Evolutionary conservation across 371 early-diverging fungal genomes (phyloP).

Genomic region (Massospora cicadina): DNA sequence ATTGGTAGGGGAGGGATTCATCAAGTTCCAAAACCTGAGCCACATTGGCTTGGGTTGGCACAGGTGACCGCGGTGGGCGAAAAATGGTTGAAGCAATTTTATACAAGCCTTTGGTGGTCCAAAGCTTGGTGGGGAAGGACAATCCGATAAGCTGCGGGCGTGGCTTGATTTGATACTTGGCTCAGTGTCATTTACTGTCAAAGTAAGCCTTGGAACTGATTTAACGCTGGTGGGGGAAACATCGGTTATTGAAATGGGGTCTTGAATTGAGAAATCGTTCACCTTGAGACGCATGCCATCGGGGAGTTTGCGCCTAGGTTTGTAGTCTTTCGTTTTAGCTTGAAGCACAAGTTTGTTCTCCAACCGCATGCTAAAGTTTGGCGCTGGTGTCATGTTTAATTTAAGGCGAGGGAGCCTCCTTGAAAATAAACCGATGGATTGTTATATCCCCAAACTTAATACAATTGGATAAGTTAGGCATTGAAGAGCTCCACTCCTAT

Average conservation of each 20-base stretch:
- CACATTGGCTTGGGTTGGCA: neutral
- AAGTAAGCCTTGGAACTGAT: neutral
- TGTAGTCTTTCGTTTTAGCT: too few species aligned
- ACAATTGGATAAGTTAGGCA: too few species aligned
- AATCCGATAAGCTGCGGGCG: neutral
- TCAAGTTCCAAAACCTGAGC: neutral
- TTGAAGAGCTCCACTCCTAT: too few species aligned
- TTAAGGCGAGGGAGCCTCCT: too few species aligned
- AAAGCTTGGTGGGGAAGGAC: neutral
- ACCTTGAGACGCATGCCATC: neutral
- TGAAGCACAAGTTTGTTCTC: too few species aligned
- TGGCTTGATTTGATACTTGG: neutral
- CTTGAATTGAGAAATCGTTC: neutral
- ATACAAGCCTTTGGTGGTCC: neutral
- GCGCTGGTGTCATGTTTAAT: too few species aligned
- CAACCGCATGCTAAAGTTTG: too few species aligned
- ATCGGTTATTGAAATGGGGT: neutral
- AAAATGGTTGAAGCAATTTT: neutral
- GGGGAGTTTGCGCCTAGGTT: neutral
- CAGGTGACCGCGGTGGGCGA: neutral
- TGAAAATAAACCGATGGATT: too few species aligned
- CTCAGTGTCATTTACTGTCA: neutral
- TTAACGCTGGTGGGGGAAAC: neutral
- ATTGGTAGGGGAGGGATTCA: neutral
- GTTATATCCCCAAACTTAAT: too few species aligned